Base-by-base conservation (phyloP, 257 asterid genomes). In the Eucommia ulmoides region DNA sequence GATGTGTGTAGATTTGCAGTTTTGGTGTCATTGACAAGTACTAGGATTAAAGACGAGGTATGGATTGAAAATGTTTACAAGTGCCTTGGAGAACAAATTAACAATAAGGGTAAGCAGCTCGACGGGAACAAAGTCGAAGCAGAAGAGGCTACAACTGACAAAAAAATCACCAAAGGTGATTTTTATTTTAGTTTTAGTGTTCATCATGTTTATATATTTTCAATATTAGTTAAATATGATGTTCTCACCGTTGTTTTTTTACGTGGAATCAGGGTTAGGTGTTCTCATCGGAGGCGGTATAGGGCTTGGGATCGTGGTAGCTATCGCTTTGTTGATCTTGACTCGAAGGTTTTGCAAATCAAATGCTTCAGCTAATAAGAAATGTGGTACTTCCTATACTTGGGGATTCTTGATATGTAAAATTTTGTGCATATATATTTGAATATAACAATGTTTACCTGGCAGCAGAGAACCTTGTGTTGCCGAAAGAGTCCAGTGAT, bases 281-380 rank as follows among this genome's bases (percentile, higher is more conserved):
- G 35, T 62, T 26, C 23, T 62, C 21, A 47, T 24, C 23, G 62
- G 62, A 49, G 62, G 48, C 49, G 8, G 38, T 51, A 8, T 29
- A 12, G 67, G 19, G 14, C 15, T 54, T 45, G 1, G 21, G 15
- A 10, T 41, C 12, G 33, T 20, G 17, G 19, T 62, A 49, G 2
- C 22, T 22, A 55, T 54, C 20, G 49, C 24, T 14, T 19, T 49
- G 12, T 38, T 41, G 54, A 33, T 56, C 6, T 54, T 54, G 46
- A 20, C 20, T n/a, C n/a, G 16, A 24, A 24, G 19, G 22, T 35
- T 24, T 19, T 29, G 19, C 10, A 41, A 24, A 35, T 49, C 50
- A 50, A 46, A 49, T 48, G 45, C 26, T 12, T 42, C 19, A 20
- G 24, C 20, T 21, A 48, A 62, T 52, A 62, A 54, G 42, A 19